Percentiles rank a stretch among this genome's conserved stretches.
These are phyloP conservation scores for Lodderomyces beijingensis DNA, from an alignment of 1,139 yeast species.

Conservation along the genomic window DNA sequence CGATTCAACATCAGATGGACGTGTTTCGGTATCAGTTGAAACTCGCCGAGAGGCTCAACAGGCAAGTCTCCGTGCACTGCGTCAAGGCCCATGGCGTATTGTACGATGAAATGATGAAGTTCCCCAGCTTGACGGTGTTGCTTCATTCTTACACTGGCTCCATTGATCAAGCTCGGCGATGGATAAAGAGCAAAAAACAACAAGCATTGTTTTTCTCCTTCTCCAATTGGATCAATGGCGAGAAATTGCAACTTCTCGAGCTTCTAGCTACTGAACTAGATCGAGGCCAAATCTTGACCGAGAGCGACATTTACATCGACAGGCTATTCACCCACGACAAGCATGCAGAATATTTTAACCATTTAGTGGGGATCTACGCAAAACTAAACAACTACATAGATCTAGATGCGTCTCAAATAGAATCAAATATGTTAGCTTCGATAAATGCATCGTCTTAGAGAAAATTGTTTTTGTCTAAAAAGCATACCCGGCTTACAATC, in stretches of 20 bases:
- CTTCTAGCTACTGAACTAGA: constrained; percentile 13
- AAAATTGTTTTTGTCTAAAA: too few relatives aligned
- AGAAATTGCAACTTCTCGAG: constrained; percentile 16
- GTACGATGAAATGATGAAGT: constrained; percentile 38
- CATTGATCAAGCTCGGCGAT: constrained; percentile 53
- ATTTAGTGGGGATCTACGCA: constrained; percentile 10
- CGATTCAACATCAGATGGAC: constrained; percentile 57
- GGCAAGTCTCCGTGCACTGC: constrained; percentile 75
- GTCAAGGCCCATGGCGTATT: constrained; percentile 72
- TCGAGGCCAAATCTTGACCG: constrained; percentile 28
- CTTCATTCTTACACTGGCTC: constrained; percentile 90
- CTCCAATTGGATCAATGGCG: constrained; percentile 57
- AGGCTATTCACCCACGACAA: constrained; percentile 14
- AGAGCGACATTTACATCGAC: constrained; percentile 37
- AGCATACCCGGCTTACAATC: constrained; percentile 46
- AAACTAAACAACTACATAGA: constrained; percentile 11
- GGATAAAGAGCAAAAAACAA: constrained; percentile 34
- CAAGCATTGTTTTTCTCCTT: constrained; percentile 48
- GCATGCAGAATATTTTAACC: constrained; percentile 10
- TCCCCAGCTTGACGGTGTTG: constrained; percentile 36
- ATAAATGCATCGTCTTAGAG: constrained; percentile 5
- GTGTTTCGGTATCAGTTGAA: constrained; percentile 50
- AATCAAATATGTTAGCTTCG: constrained; percentile 11
- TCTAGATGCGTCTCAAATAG: constrained; percentile 9
- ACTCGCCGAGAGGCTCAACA: constrained; percentile 44